Evolutionary conservation across 805 yeast genomes (phyloP).

Genomic region (Spathaspora passalidarum): DNA sequence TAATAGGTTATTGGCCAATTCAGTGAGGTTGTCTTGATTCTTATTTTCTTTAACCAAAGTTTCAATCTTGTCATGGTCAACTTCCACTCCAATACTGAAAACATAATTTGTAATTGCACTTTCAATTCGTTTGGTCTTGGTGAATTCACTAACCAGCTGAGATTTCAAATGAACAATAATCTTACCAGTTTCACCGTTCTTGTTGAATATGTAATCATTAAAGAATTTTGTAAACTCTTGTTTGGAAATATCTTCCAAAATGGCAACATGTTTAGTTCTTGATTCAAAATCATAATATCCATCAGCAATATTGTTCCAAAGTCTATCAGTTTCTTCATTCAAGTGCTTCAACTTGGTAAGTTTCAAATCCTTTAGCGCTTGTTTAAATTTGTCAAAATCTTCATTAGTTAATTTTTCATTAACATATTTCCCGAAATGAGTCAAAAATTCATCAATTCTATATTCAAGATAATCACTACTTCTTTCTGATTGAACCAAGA

Average conservation of each 20-base stretch:
- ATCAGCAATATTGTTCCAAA: conserved; percentile 63
- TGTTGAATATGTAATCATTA: conserved; percentile 24
- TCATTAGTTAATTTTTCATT: conserved; percentile 49
- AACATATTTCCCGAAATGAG: conserved; percentile 43
- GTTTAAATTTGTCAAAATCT: conserved; percentile 67
- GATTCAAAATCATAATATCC: conserved; percentile 78
- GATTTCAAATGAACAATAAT: conserved; percentile 50
- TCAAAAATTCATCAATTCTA: conserved; percentile 69
- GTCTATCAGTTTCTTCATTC: conserved; percentile 67
- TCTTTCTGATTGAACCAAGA: conserved; percentile 83
- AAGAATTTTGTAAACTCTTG: conserved; percentile 58
- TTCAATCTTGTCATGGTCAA: conserved; percentile 21
- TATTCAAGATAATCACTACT: conserved; percentile 69
- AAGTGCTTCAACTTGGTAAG: conserved; percentile 73
- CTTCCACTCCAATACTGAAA: conserved; percentile 18
- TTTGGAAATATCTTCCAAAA: conserved; percentile 52
- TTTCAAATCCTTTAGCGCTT: conserved; percentile 63
- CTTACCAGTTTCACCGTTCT: conserved; percentile 14
- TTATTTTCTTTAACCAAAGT: conserved; percentile 13
- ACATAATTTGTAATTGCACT: conserved; percentile 25
- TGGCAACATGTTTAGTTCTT: conserved; percentile 53
- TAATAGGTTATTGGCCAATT: conserved; percentile 2
- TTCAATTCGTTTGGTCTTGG: conserved; percentile 18
- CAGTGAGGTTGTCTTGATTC: background rate
- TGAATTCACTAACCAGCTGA: conserved; percentile 26